A percentile compares a stretch with the other conserved stretches of the same genome.
These are phyloP conservation scores for Populus tomentosa DNA, from an alignment of 441 rosid genomes.

Conservation along the genomic window DNA sequence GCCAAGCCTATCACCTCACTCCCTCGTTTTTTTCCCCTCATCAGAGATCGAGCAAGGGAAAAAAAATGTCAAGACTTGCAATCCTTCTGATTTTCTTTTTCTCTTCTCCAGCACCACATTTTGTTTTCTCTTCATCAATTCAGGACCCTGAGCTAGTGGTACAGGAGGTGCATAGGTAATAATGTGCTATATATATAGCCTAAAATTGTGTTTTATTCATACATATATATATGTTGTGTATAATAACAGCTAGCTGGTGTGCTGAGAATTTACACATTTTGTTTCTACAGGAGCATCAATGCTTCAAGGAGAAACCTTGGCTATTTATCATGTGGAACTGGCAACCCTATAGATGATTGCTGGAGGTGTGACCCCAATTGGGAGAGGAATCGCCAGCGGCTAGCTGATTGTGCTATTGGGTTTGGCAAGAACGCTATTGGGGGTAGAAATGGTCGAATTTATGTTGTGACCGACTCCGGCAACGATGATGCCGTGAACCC, in stretches of 20 bases:
- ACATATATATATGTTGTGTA: background rate
- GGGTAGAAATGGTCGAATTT: slow-evolving; percentile 72
- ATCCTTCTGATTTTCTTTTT: slow-evolving; percentile 10
- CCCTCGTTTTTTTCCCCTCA: background rate
- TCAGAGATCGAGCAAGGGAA: background rate
- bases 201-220: background rate
- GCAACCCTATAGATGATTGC: slow-evolving; percentile 92
- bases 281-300: slow-evolving; percentile 51
- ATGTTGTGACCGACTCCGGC: slow-evolving; percentile 66
- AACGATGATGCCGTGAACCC: slow-evolving; percentile 73
- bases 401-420: slow-evolving; percentile 88
- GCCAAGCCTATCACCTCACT: background rate
- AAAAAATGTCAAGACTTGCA: slow-evolving; percentile 21
- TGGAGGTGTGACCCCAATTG: slow-evolving; percentile 87
- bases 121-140: slow-evolving; percentile 41
- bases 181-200: background rate
- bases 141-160: slow-evolving; percentile 62
- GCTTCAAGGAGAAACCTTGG: slow-evolving; percentile 69
- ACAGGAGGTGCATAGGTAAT: slow-evolving; percentile 66
- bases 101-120: slow-evolving; percentile 17
- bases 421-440: slow-evolving; percentile 88
- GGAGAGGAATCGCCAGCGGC: slow-evolving; percentile 69
- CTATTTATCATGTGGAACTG: slow-evolving; percentile 66
- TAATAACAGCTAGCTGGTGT: background rate
- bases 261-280: background rate